These are phyloP conservation scores for Hanseniaspora singularis DNA, from an alignment of 805 yeast species.

Conservation along the genomic window DNA sequence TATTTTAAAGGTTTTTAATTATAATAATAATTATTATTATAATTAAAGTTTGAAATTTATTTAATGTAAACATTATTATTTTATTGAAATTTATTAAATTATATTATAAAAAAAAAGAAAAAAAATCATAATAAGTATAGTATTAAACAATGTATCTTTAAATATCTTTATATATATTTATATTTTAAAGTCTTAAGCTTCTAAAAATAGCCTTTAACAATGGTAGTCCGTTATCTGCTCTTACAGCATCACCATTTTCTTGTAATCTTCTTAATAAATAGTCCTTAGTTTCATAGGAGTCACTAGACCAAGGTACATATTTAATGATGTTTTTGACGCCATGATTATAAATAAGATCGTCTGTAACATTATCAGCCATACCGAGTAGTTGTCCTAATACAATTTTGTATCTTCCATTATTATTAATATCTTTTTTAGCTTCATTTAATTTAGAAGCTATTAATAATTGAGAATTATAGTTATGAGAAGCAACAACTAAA, in stretches of 20 bases:
- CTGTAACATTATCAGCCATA: slow-evolving; percentile 85
- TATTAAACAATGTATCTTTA: too few relatives aligned
- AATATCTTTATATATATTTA: too few relatives aligned
- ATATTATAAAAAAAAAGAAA: too few relatives aligned
- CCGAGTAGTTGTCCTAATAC: slow-evolving; percentile 86
- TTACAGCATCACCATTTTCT: slow-evolving; percentile 91
- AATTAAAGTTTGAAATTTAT: background rate
- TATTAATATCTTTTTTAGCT: background rate
- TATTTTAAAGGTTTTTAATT: too few relatives aligned
- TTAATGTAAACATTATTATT: background rate
- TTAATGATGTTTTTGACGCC: slow-evolving; percentile 68
- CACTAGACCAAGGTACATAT: slow-evolving; percentile 91
- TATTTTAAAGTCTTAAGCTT: slow-evolving; percentile 24
- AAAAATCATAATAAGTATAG: too few relatives aligned
- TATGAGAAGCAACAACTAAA: slow-evolving; percentile 85
- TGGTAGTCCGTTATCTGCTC: slow-evolving; percentile 71
- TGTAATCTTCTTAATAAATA: slow-evolving; percentile 79
- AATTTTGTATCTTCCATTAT: slow-evolving; percentile 40
- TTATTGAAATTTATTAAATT: too few relatives aligned
- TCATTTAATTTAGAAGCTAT: slow-evolving; percentile 47
- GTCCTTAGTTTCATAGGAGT: slow-evolving; percentile 85
- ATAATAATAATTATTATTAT: too few relatives aligned
- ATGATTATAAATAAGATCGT: slow-evolving; percentile 54
- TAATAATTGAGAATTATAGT: slow-evolving; percentile 59
- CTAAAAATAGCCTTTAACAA: slow-evolving; percentile 44